These are phyloP conservation scores for Suillus clintonianus DNA, from an alignment of 768 basidiomycete species.

Conservation along the genomic window DNA sequence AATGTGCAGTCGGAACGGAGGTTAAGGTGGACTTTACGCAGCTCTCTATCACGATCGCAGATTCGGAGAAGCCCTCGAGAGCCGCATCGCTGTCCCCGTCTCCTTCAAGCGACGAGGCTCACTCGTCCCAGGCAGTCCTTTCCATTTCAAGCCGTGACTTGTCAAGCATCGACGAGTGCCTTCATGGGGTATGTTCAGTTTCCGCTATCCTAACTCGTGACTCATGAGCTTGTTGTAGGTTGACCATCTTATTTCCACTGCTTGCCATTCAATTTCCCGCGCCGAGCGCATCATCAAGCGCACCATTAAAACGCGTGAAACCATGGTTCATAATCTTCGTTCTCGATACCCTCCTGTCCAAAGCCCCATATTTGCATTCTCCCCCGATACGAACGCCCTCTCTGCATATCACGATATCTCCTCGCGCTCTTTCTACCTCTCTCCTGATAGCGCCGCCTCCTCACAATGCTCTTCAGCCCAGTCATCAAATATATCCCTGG, in stretches of 20 bases:
- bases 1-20: slow-evolving; percentile 41
- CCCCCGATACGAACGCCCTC: slow-evolving; percentile 7
- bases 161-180: slow-evolving; percentile 50
- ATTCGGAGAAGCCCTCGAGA: slow-evolving; percentile 20
- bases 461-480: slow-evolving; percentile 29
- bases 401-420: slow-evolving; percentile 8
- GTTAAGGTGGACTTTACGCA: slow-evolving; percentile 29
- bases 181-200: slow-evolving; percentile 49
- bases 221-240: slow-evolving; percentile 39
- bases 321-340: slow-evolving; percentile 46
- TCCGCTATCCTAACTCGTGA: slow-evolving; percentile 8
- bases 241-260: slow-evolving; percentile 54
- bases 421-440: slow-evolving; percentile 20
- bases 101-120: slow-evolving; percentile 31
- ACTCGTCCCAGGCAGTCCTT: slow-evolving; percentile 49
- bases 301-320: slow-evolving; percentile 56
- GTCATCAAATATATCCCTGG: slow-evolving; percentile 46
- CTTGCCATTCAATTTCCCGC: slow-evolving; percentile 57
- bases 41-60: slow-evolving; percentile 22
- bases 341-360: slow-evolving; percentile 22
- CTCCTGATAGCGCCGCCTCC: slow-evolving; percentile 17
- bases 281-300: slow-evolving; percentile 58
- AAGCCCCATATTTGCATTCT: slow-evolving; percentile 22
- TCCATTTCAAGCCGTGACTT: slow-evolving; percentile 59
- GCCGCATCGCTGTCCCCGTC: slow-evolving; percentile 9